Evolutionary conservation across 2,329 filamentous ascomycete species (phyloP), one percentile per base, ranked within the genome.

Genomic region (Lasiodiplodia hormozganensis): DNA sequence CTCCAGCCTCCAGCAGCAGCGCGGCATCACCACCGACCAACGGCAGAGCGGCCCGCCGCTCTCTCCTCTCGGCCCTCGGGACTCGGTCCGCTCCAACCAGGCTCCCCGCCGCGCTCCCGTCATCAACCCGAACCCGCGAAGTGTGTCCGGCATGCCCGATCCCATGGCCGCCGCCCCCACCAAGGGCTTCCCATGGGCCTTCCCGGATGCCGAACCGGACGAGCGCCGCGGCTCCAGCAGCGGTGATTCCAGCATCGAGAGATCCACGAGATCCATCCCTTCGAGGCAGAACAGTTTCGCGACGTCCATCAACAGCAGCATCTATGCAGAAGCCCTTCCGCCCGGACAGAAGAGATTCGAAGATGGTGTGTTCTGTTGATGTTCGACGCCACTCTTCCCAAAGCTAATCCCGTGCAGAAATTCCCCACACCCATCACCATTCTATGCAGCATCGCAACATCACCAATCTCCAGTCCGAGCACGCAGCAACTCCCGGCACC

Each of bases 161-260:
- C 84, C 84, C 7, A 85, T 82, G 72, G 92, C 92, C 49, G 89
- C 91, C 36, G 90, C 93, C 76, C 92, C 92, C 5, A 94, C 91
- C 12, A 93, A 93, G 78, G 92, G 92, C 76, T 92, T 91, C 77
- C 90, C 92, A 4, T 95, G 92, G 92, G 92, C 92, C 72, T 94
- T 94, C 73, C 92, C 92, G 1, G 92, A 93, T 75, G 88, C 91
- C 66, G 88, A 91, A 69, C 82, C 79, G 43, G 85, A 83, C 52
- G 82, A 85, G 49, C 76, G 82, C 66, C 76, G 83, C 68, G 81
- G 78, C 38, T 84, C 82, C 18, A 84, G 82, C 71, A 85, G 85
- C 70, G 80, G 79, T 71, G 81, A 82, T 57, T 82, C 82, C 73
- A 84, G 75, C 79, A 76, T 79, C 76, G 82, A 72, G 82, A 83